Percentiles rank a stretch among this genome's conserved stretches.
Evolutionary conservation across 441 rosid genomes (phyloP).

Genomic region (Raphanus hybrid): DNA sequence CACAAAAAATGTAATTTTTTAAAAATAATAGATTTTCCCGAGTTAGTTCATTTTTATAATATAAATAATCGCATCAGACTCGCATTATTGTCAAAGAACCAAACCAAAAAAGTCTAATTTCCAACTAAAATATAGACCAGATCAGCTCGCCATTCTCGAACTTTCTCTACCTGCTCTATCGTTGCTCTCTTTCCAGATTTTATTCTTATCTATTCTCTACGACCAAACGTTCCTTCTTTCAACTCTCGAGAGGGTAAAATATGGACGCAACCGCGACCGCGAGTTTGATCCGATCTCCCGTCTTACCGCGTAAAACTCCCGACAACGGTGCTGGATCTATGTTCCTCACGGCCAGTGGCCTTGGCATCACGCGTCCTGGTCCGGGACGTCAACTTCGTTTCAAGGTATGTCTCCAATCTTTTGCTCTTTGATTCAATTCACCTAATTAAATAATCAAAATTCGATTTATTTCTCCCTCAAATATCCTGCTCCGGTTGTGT

Average conservation of each 20-base stretch:
- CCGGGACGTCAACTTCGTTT: constrained; percentile 27
- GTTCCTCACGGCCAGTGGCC: constrained; percentile 35
- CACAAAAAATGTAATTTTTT: neutral
- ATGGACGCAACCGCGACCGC: constrained; percentile 37
- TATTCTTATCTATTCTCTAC: constrained; percentile 25
- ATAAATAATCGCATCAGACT: constrained; percentile 27
- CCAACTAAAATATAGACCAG: constrained; percentile 18
- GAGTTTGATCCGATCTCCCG: constrained; percentile 32
- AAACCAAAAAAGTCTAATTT: constrained; percentile 20
- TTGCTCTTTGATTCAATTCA: neutral
- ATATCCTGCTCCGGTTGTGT: too few relatives aligned
- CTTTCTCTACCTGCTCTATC: neutral
- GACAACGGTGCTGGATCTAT: constrained; percentile 37
- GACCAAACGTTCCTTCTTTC: constrained; percentile 7
- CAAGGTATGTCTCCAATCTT: constrained; percentile 13
- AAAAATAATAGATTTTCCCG: too few relatives aligned
- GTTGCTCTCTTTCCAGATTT: constrained; percentile 2
- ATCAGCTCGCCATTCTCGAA: constrained; percentile 15
- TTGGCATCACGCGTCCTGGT: constrained; percentile 25
- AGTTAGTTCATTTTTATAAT: neutral
- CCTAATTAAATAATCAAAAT: neutral
- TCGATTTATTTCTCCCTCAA: too few relatives aligned
- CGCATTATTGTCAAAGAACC: constrained; percentile 20
- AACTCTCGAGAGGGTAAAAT: neutral
- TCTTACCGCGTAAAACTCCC: constrained; percentile 20